A percentile compares a stretch with the other conserved stretches of the same genome.
Conservation (phyloP, 257 asterid genomes). For the Ligustrum vulgare region DNA sequence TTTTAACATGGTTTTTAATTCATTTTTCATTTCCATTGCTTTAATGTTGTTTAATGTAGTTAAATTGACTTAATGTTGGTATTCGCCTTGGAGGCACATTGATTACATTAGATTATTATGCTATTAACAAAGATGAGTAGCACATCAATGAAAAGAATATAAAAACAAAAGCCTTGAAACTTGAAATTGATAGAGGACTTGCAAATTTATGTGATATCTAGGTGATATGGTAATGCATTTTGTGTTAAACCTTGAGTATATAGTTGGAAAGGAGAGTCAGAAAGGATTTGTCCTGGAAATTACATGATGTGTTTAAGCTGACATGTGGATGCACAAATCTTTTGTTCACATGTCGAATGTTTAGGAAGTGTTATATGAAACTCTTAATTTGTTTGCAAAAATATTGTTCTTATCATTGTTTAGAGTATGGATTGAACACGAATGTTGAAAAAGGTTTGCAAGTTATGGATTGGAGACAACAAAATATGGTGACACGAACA, state of each 20-base stretch:
- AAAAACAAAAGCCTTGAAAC: not conserved
- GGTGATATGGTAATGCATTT: conserved; percentile 1
- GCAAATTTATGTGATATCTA: not conserved
- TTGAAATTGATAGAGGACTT: not conserved
- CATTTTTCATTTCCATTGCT: not conserved
- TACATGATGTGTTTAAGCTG: too few relatives aligned
- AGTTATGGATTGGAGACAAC: too few relatives aligned
- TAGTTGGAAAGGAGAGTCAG: not conserved
- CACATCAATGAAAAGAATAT: not conserved
- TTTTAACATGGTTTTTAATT: not conserved
- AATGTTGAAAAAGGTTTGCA: too few relatives aligned
- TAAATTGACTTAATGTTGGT: not conserved
- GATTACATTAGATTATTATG: not conserved
- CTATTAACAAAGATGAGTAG: conserved; percentile 1
- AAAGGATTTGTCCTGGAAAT: too few relatives aligned
- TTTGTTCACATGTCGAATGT: too few relatives aligned
- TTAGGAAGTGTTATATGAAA: too few relatives aligned
- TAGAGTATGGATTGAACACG: too few relatives aligned
- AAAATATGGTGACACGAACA: too few relatives aligned
- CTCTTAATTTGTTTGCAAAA: too few relatives aligned
- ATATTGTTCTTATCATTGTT: too few relatives aligned
- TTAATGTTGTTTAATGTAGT: not conserved
- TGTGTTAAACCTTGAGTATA: not conserved
- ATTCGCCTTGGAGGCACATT: not conserved
- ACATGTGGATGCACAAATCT: too few relatives aligned